Base-by-base conservation (phyloP, 176 grass and related monocot genomes). In the Aegilops speltoides region DNA sequence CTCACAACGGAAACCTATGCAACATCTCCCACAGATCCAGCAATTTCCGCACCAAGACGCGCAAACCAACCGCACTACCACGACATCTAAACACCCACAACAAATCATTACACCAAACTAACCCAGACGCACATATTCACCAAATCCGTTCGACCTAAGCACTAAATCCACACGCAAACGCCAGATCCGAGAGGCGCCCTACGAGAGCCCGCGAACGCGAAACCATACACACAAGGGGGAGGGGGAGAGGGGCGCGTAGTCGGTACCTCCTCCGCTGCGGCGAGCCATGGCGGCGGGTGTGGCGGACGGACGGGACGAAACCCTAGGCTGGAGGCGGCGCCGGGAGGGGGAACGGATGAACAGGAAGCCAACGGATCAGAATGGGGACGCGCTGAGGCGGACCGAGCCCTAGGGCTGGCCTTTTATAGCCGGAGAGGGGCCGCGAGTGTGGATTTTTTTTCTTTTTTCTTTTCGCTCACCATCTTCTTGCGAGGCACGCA, bases 191-290 rank as follows among this genome's bases (percentile, higher is more conserved):
- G 38, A 25, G 16, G 52, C 74, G 22, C 29, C 73, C 9, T 10
- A 20, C 52, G 19, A 13, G 14, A 77, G 8, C n/a, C 4, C 5
- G 3, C n/a, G 10, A 19, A 70, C 64, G 60, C 14, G 48, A n/a
- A 65, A 64, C 52, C 23, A 10, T 62, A 43, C 17, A 57, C 7
- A 7, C 16, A 15, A 9, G 4, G 3, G 20, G 26, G 38, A 11
- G 24, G 33, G 3, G 2, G 20, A 46, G 46, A 34, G 1, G 33
- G 15, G 6, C 77, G 92, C 91, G 48, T 14, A 50, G 46, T 1
- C 1, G 48, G 48, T 91, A 89, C 90, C 92, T 85, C 92, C 93
- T 91, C 86, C 88, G 88, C 93, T 92, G 68, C 91, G 91, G 76
- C 93, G 93, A 93, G 93, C 1, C 93, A 95, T 93, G 91, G 78